Evolutionary conservation across 805 yeast genomes (phyloP).

Genomic region (Wickerhamiella musiphila): DNA sequence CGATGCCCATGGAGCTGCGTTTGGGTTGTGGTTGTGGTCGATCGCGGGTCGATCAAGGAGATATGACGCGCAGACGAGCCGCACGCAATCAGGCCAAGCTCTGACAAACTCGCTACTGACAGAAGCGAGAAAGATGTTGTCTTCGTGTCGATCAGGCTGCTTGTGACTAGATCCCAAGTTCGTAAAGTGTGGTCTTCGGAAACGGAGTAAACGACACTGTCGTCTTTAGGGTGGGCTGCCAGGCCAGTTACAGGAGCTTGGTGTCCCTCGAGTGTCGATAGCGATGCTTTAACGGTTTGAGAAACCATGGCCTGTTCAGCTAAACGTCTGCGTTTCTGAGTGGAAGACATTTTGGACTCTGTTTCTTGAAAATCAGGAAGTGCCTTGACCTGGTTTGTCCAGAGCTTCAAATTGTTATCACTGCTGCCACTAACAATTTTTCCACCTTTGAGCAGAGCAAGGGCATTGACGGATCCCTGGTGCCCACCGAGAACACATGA

Average conservation of each 20-base stretch:
- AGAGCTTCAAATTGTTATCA: conserved; percentile 63
- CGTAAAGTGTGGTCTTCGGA: conserved; percentile 90
- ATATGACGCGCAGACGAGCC: conserved; percentile 99
- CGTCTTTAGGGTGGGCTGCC: conserved; percentile 52
- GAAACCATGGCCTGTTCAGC: conserved; percentile 54
- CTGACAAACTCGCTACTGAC: conserved; percentile 48
- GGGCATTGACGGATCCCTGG: conserved; percentile 63
- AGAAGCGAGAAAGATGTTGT: conserved; percentile 72
- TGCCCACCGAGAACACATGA: conserved; percentile 82
- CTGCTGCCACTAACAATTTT: conserved; percentile 71
- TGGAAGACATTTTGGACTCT: conserved; percentile 41
- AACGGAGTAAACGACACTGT: conserved; percentile 78
- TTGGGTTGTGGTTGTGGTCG: conserved; percentile 38
- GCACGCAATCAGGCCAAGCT: conserved; percentile 53
- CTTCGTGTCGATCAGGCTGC: conserved; percentile 72
- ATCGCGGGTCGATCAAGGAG: conserved; percentile 81
- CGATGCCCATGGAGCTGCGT: conserved; percentile 74
- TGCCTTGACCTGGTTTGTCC: conserved; percentile 79
- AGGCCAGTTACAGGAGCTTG: conserved; percentile 76
- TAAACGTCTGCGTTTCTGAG: conserved; percentile 74
- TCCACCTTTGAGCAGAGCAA: conserved; percentile 25
- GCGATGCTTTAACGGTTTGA: conserved; percentile 65
- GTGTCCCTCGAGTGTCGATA: conserved; percentile 66
- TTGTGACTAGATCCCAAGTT: conserved; percentile 90
- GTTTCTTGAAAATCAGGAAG: conserved; percentile 37